phyloP scores from a whole-genome alignment of 1,139 yeast species.

The Candida buenavistaensis region DNA sequence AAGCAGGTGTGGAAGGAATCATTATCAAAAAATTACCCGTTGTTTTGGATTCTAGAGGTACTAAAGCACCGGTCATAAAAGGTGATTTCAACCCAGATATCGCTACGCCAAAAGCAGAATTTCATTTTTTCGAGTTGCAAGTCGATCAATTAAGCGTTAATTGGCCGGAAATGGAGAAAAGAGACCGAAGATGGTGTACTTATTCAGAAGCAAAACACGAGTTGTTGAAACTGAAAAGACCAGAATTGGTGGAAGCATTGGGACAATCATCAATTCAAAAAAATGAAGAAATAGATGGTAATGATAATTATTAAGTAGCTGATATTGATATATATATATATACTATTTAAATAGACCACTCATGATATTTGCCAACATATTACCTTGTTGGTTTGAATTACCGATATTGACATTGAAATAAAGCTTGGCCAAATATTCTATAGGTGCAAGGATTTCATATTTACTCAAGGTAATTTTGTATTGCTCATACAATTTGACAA shows the following conservation, averaged over 20 bases:
- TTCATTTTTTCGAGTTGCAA: slow-evolving; percentile 78
- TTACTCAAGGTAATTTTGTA: slow-evolving; percentile 32
- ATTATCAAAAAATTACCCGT: slow-evolving; percentile 57
- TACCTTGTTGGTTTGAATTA: slow-evolving; percentile 56
- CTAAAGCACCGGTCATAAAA: slow-evolving; percentile 52
- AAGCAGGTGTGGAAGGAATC: slow-evolving; percentile 82
- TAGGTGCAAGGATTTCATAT: slow-evolving; percentile 37
- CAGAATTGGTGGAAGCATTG: slow-evolving; percentile 69
- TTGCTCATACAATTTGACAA: slow-evolving; percentile 51
- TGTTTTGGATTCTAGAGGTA: slow-evolving; percentile 69
- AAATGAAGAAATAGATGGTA: slow-evolving; percentile 18
- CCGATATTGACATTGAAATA: slow-evolving; percentile 46
- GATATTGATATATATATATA: background rate
- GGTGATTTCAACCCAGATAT: slow-evolving; percentile 42
- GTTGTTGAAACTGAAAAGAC: slow-evolving; percentile 57
- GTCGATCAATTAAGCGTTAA: slow-evolving; percentile 53
- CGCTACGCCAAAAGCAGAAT: slow-evolving; percentile 69
- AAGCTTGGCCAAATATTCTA: slow-evolving; percentile 50
- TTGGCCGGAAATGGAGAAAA: slow-evolving; percentile 72
- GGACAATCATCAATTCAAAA: slow-evolving; percentile 49
- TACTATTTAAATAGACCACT: slow-evolving; percentile 61
- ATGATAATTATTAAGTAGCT: slow-evolving; percentile 2
- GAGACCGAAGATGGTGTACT: slow-evolving; percentile 75
- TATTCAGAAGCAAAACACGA: slow-evolving; percentile 73
- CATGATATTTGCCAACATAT: slow-evolving; percentile 83